These are phyloP conservation scores for Neolentinus lepideus DNA, from an alignment of 1,284 basidiomycete genomes.

Conservation along the genomic window DNA sequence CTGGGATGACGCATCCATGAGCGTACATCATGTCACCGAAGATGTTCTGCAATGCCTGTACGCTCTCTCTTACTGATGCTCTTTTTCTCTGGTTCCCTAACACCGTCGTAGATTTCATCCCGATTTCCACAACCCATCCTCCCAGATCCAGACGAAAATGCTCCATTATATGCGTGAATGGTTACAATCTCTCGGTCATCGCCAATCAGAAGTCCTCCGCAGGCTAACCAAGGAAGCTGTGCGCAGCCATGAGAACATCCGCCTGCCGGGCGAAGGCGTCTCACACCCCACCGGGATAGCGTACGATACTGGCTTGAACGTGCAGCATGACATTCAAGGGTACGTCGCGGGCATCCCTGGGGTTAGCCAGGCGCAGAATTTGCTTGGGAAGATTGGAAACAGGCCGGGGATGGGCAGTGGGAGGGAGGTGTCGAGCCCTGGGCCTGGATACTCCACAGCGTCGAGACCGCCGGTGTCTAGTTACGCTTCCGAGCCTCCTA, in stretches of 20 bases:
- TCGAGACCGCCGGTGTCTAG: constrained; percentile 1
- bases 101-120: constrained; percentile 65
- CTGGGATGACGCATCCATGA: constrained; percentile 71
- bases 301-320: constrained; percentile 35
- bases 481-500: neutral
- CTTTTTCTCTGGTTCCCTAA: no score
- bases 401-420: constrained; percentile 6
- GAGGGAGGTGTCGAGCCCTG: constrained; percentile 4
- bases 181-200: constrained; percentile 48
- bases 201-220: constrained; percentile 46
- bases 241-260: constrained; percentile 67
- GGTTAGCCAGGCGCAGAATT: constrained; percentile 34
- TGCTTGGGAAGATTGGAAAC: constrained; percentile 23
- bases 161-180: constrained; percentile 53
- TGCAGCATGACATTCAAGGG: constrained; percentile 38
- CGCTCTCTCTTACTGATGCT: constrained; percentile 22
- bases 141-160: constrained; percentile 79
- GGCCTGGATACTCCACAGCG: neutral
- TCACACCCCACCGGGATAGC: constrained; percentile 36
- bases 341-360: constrained; percentile 43
- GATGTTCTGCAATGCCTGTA: constrained; percentile 72
- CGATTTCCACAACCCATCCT: constrained; percentile 66
- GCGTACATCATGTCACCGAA: constrained; percentile 54
- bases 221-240: constrained; percentile 65
- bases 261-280: constrained; percentile 50